A percentile compares a stretch with the other conserved stretches of the same genome.
Evolutionary conservation across 2,329 filamentous ascomycete genomes (phyloP).

Genomic region (Pleurostoma richardsiae): DNA sequence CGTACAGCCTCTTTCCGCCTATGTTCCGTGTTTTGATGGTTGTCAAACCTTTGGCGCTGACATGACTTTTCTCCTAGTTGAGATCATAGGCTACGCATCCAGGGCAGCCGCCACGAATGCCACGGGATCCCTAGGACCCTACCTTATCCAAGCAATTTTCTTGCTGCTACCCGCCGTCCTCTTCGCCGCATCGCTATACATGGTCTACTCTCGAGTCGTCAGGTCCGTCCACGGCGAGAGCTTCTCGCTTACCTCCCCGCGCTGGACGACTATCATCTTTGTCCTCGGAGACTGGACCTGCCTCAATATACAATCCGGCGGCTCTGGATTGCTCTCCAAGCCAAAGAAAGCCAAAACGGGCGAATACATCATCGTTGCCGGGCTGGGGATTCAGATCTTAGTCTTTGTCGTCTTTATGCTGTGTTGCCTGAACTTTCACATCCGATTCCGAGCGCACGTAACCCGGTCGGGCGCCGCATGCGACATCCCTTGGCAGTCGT

Average conservation of each 20-base stretch:
- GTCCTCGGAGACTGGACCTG: slow-evolving; percentile 48
- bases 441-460: slow-evolving; percentile 15
- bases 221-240: slow-evolving; percentile 23
- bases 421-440: slow-evolving; percentile 43
- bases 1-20: slow-evolving; percentile 14
- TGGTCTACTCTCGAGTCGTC: slow-evolving; percentile 40
- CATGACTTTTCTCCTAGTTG: slow-evolving; percentile 26
- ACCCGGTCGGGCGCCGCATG: not conserved
- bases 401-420: slow-evolving; percentile 52
- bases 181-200: slow-evolving; percentile 46
- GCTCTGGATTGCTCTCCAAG: slow-evolving; percentile 28
- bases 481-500: slow-evolving; percentile 18
- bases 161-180: slow-evolving; percentile 41
- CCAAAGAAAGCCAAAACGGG: slow-evolving; percentile 25
- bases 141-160: slow-evolving; percentile 34
- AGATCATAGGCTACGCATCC: slow-evolving; percentile 34
- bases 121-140: slow-evolving; percentile 27
- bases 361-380: slow-evolving; percentile 49
- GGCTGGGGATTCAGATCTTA: slow-evolving; percentile 53
- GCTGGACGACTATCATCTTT: slow-evolving; percentile 48
- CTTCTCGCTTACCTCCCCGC: slow-evolving; percentile 23
- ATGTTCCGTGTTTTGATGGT: not conserved
- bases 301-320: slow-evolving; percentile 43
- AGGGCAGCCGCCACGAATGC: slow-evolving; percentile 20
- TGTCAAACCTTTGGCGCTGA: not conserved